These are phyloP conservation scores for Danielia reshetovae DNA, from an alignment of 805 yeast genomes.

Conservation along the genomic window DNA sequence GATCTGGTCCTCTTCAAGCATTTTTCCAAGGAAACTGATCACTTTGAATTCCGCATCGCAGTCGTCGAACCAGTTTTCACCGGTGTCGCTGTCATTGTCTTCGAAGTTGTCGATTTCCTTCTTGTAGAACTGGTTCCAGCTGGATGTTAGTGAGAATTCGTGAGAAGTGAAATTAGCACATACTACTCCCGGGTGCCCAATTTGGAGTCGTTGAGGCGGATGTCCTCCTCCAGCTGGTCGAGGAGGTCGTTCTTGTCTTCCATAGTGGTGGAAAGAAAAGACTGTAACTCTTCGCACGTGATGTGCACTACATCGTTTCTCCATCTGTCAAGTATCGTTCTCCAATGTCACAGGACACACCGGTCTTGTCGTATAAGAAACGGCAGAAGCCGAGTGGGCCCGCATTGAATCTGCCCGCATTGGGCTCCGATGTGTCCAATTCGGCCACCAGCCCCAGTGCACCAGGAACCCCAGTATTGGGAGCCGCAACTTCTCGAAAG, in stretches of 20 bases:
- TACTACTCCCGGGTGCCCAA: conserved; percentile 82
- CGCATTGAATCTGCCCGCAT: background rate
- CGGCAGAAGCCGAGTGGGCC: conserved; percentile 7
- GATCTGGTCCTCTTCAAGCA: conserved; percentile 14
- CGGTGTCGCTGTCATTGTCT: conserved; percentile 77
- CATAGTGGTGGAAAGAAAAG: background rate
- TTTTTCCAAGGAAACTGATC: conserved; percentile 61
- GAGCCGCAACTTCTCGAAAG: conserved; percentile 24
- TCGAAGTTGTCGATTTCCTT: conserved; percentile 68
- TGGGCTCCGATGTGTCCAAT: background rate
- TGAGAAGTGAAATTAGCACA: conserved; percentile 19
- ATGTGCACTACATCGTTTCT: background rate
- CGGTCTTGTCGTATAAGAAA: conserved; percentile 30
- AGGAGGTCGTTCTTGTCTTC: too few relatives aligned
- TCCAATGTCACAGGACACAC: conserved; percentile 8
- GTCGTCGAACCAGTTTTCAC: conserved; percentile 96
- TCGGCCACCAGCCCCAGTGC: background rate
- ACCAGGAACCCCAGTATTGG: conserved; percentile 5
- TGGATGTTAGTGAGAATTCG: conserved; percentile 20
- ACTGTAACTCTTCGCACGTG: background rate
- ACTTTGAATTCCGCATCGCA: conserved; percentile 87
- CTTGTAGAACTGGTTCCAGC: conserved; percentile 87
- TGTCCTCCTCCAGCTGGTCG: conserved; percentile 22
- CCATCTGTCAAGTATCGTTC: too few relatives aligned
- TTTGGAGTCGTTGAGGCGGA: conserved; percentile 65